A percentile compares a stretch with the other conserved stretches of the same genome.
These are phyloP conservation scores for Papiliotrema terrestris DNA, from an alignment of 1,284 basidiomycete species.

Conservation along the genomic window DNA sequence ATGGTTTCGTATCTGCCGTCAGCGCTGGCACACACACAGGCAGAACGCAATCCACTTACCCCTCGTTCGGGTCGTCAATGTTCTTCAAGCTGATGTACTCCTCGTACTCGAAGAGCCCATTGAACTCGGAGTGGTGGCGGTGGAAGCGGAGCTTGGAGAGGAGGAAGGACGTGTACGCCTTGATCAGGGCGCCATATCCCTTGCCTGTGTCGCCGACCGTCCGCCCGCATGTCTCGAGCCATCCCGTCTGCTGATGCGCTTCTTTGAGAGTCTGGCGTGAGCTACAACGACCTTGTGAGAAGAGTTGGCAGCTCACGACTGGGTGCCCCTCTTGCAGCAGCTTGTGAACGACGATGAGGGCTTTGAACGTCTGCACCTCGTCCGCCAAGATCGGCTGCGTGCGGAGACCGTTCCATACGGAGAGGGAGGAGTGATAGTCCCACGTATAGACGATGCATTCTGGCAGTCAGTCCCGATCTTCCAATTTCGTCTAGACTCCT, in stretches of 20 bases:
- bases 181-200: conserved; percentile 87
- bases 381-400: conserved; percentile 92
- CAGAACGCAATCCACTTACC: conserved; percentile 57
- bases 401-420: conserved; percentile 91
- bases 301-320: conserved; percentile 57
- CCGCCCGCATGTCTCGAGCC: conserved; percentile 90
- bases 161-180: conserved; percentile 90
- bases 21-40: conserved; percentile 6
- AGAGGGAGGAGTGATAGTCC: conserved; percentile 96
- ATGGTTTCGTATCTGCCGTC: conserved; percentile 83
- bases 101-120: conserved; percentile 94
- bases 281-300: conserved; percentile 5
- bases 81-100: conserved; percentile 94
- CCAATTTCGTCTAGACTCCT: no score
- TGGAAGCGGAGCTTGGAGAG: conserved; percentile 94
- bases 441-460: conserved; percentile 97
- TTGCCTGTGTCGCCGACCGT: conserved; percentile 76
- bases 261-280: conserved; percentile 77
- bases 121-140: conserved; percentile 87
- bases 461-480: conserved; percentile 41
- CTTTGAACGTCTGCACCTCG: conserved; percentile 95
- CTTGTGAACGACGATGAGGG: conserved; percentile 92
- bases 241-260: conserved; percentile 90
- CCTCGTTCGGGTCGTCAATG: conserved; percentile 96
- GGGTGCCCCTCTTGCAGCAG: conserved; percentile 93